Evolutionary conservation across 768 basidiomycete species (phyloP).

Genomic region (Xanthoconium purpureum): DNA sequence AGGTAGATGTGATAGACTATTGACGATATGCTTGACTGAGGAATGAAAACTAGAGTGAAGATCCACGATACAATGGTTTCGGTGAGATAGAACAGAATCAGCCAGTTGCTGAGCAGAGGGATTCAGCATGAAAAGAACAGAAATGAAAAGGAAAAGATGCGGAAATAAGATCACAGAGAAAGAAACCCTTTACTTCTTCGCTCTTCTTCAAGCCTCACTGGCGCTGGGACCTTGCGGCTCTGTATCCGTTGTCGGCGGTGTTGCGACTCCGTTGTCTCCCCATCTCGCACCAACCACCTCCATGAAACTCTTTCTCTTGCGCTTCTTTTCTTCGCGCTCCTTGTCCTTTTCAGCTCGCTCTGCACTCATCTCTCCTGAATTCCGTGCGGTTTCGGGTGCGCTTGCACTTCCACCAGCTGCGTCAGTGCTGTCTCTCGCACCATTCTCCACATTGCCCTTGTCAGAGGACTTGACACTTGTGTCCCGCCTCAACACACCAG

Average conservation of each 20-base stretch:
- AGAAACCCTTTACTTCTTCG: background rate
- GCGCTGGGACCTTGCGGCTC: conserved; percentile 10
- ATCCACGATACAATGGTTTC: conserved; percentile 16
- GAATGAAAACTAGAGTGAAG: conserved; percentile 6
- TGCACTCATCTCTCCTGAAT: conserved; percentile 46
- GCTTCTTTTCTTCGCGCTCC: conserved; percentile 58
- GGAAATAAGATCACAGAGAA: conserved; percentile 8
- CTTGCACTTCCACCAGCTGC: conserved; percentile 25
- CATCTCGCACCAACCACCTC: conserved; percentile 39
- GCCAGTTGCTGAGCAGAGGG: background rate
- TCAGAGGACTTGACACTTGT: conserved; percentile 38
- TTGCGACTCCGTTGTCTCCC: conserved; percentile 28
- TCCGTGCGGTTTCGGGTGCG: conserved; percentile 40
- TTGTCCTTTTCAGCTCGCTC: conserved; percentile 52
- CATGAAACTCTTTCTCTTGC: conserved; percentile 55
- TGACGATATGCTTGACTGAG: conserved; percentile 13
- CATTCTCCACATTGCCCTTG: conserved; percentile 33
- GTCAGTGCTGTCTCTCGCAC: conserved; percentile 18
- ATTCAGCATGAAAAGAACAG: background rate
- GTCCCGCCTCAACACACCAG: conserved; percentile 30
- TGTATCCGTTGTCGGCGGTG: conserved; percentile 31
- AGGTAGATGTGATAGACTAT: conserved; percentile 1
- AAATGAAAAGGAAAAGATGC: conserved; percentile 9
- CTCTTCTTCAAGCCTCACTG: conserved; percentile 12
- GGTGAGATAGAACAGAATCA: conserved; percentile 13